These are phyloP conservation scores for Mrakia gelida DNA, from an alignment of 768 basidiomycete genomes.

Conservation along the genomic window DNA sequence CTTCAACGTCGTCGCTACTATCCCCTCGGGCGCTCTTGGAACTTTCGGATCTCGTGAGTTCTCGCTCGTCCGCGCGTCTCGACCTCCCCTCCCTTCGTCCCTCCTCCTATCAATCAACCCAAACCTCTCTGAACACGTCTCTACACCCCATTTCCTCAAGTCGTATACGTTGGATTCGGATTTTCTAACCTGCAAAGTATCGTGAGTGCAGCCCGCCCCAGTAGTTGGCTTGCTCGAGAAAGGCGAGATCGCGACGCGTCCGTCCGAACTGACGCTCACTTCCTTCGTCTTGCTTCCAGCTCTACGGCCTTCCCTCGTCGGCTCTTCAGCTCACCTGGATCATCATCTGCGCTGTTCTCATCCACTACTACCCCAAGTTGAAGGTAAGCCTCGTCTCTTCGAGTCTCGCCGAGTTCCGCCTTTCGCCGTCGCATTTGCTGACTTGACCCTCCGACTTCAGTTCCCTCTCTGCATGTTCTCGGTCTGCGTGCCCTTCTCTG, in stretches of 20 bases:
- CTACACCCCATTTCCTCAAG: neutral
- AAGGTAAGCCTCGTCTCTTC: neutral
- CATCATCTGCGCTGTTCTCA: slow-evolving; percentile 31
- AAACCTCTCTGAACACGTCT: no score
- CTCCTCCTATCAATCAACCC: no score
- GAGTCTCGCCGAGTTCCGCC: neutral
- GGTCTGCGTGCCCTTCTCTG: neutral
- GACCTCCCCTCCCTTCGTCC: no score
- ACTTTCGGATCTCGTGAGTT: neutral
- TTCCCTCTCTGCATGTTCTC: neutral
- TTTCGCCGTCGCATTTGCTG: neutral
- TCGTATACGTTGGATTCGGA: slow-evolving; percentile 34
- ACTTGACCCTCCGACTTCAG: neutral
- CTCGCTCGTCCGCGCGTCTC: no score
- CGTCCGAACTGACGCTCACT: neutral
- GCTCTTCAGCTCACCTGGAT: slow-evolving; percentile 29
- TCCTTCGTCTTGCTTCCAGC: neutral
- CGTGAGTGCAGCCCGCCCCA: neutral
- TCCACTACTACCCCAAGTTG: neutral
- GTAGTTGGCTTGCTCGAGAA: neutral
- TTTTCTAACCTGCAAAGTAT: slow-evolving; percentile 33
- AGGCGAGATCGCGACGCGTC: no score
- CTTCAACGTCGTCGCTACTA: slow-evolving; percentile 33
- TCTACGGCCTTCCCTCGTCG: slow-evolving; percentile 14
- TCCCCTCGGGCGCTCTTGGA: slow-evolving; percentile 33